Evolutionary conservation across 352 stramenopile species (phyloP), one percentile per base, ranked within the genome.

Genomic region (Phytophthora pinifolia): DNA sequence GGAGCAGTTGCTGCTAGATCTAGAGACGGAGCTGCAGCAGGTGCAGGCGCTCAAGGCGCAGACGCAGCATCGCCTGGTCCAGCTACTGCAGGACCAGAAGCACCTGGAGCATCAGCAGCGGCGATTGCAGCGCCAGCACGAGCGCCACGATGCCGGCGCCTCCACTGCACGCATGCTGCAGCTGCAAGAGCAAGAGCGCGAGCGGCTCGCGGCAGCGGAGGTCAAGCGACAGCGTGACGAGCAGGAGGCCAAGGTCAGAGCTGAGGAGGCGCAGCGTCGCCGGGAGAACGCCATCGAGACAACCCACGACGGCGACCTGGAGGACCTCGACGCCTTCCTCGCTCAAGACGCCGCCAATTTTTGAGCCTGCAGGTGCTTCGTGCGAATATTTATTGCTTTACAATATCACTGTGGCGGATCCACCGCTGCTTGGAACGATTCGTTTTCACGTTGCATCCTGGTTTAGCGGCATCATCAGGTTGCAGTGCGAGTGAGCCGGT

Each of bases 301-400:
- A 18, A 29, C 25, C 25, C 47, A 62, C 12, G 68, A 80, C 34
- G 54, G 34, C 22, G 66, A 83, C 27, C 38, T 83, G n/a, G 67
- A 73, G 5, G 72, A 88, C 43, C 68, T 92, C 41, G 81, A 89
- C 36, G 65, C 60, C 1, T 88, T 92, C 53, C 57, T 92, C 1
- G 67, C 65, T 1, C 57, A 79, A 14, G 80, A 91, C 41, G 76
- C 65, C 5, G 59, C 62, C 31, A 67, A 75, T 33, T 81, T 79
- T 43, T 89, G 59, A 74, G 33, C 14, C 13, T 46, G 43, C 43
- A 35, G 10, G 38, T 33, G 20, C 7, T 44, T 13, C 15, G 29
- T 44, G 27, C 9, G 8, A 48, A 37, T 64, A 59, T 55, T 54
- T 64, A 60, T 55, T 61, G 34, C 32, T 29, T 18, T 10, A 22